Evolutionary conservation across 1,139 yeast species (phyloP), one percentile per base, ranked within the genome.

Genomic region (Sugiyamaella neomexicana): DNA sequence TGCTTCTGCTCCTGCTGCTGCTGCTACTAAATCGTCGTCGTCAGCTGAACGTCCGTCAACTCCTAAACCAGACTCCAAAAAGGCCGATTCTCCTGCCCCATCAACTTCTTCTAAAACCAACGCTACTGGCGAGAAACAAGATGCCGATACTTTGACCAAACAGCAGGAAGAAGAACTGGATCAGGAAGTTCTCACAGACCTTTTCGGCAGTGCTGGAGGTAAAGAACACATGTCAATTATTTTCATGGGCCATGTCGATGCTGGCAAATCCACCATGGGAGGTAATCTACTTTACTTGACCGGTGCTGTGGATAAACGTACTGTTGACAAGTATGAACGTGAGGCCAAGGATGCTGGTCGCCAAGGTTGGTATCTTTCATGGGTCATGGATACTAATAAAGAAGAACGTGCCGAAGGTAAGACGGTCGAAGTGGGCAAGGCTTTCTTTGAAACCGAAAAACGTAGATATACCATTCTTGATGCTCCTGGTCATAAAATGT

Each of bases 201-300:
- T 95, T 86, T 95, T 89, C 69, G 98, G 97, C 58, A 96, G 95
- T 67, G 70, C 60, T 43, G 66, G 65, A 47, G 59, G 67, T 48
- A 95, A 95, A 74, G 98, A 91, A 70, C 99, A 95, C 74, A 82
- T 93, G 68, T 90, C 97, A 36, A 86, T 93, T 66, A 90, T 93
- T 67, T 93, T 93, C 74, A 95, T 93, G 98, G 99, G 99, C 64
- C 99, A 93, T 71, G 99, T 93, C 65, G 99, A 93, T 80, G 99
- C 99, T 42, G 99, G 99, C 71, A 93, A 93, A 75, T 89, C 97
- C 54, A 93, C 99, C 60, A 90, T 95, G 97, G 99, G 99, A 70
- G 99, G 99, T 75, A 93, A 93, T 73, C 78, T 93, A 66, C 80
- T 93, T 63, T 93, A 80, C 71, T 78, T 93, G 68, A 91, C 98